Base-by-base conservation (phyloP, 306 rosid species). In the Malus orientalis region DNA sequence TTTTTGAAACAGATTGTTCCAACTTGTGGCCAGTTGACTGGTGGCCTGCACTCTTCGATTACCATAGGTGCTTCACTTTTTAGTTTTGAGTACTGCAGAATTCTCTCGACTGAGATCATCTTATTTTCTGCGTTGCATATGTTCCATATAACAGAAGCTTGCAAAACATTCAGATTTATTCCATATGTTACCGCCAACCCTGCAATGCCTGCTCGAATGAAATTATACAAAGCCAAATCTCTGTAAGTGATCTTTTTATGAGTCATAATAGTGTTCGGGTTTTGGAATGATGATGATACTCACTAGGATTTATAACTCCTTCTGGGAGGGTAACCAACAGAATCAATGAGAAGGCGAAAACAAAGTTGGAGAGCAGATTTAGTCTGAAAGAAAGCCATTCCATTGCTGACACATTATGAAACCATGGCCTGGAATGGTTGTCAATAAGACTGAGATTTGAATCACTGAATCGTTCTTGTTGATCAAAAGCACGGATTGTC, bases 181-280 rank as follows among this genome's bases (percentile, higher is more conserved):
- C 98, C 98, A 71, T 92, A 95, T 54, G 98, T 95, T 55, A 95
- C 97, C 18, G 98, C 98, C 85, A 95, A 87, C 53, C 98, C 98
- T 5, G 97, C 98, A 74, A 92, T 90, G 79, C 97, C 98, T 95
- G 92, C 53, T 78, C 47, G 16, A 45, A 47, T 47, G 70, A 22
- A 18, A 30, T 20, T 10, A 29, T 22, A 45, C 49, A 69, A 45
- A 16, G 66, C 53, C 36, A 29, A 79, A 81, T 13, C 68, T 82
- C 74, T 66, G 57, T 54, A 71, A 80, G 23, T 53, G 44, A 7
- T 32, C 49, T 32, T 40, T 55, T 70, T 19, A 30, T 53, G 19
- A 44, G 44, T 59, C 59, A 20, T 19, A 19, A 49, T 25, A 22
- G 25, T 70, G 27, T 5, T 32, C 22, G 7, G 49, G 38, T 73